Evolutionary conservation across 192 early-diverging fungal species (phyloP).

Genomic region (Linnemannia exigua): DNA sequence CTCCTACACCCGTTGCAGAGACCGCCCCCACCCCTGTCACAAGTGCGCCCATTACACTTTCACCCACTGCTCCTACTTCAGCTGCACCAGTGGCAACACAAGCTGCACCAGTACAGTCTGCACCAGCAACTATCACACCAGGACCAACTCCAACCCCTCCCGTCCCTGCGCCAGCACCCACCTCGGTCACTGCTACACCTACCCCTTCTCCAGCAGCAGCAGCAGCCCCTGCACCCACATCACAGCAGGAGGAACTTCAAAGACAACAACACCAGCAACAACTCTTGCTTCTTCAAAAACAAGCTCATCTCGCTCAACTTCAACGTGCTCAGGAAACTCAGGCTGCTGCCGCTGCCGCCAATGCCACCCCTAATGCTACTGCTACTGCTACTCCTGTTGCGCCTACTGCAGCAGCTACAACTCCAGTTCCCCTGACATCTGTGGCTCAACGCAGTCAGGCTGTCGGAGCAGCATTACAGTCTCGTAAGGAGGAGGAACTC

Average conservation of each 20-base stretch:
- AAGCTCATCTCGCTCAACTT: conserved; percentile 33
- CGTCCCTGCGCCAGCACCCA: background rate
- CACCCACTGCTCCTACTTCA: background rate
- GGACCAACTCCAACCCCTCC: background rate
- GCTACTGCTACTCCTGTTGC: background rate
- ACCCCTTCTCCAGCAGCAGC: background rate
- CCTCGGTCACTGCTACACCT: background rate
- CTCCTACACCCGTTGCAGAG: background rate
- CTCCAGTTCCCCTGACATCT: background rate
- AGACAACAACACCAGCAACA: conserved; percentile 19
- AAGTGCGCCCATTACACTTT: background rate
- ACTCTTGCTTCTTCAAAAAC: conserved; percentile 24
- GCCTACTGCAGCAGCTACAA: background rate
- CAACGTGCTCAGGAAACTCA: conserved; percentile 22
- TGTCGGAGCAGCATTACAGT: conserved; percentile 40
- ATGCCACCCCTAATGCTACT: background rate
- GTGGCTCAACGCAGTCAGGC: conserved; percentile 41
- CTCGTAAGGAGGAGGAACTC: conserved; percentile 66
- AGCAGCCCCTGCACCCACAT: conserved; percentile 7
- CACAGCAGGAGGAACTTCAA: conserved; percentile 2
- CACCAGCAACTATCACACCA: background rate
- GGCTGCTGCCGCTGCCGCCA: conserved; percentile 3
- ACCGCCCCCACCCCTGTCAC: background rate
- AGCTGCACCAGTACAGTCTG: background rate
- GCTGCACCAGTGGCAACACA: background rate